Percentiles rank a stretch among this genome's conserved stretches.
These are phyloP conservation scores for Alisma plantagoaquatica DNA, from an alignment of 106 monocot genomes.

Conservation along the genomic window DNA sequence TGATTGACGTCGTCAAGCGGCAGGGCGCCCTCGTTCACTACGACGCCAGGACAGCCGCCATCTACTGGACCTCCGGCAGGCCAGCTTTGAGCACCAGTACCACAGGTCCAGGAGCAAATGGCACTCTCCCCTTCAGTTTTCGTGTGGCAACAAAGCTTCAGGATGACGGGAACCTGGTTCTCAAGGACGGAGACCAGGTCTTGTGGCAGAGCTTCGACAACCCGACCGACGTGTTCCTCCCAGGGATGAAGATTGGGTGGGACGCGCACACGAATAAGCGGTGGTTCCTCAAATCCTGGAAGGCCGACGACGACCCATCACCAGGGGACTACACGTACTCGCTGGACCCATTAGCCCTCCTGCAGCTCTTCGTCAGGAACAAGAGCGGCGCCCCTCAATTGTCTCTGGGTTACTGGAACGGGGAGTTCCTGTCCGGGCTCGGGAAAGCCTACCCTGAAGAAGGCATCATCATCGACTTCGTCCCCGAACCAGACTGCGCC, in stretches of 20 bases:
- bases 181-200: neutral
- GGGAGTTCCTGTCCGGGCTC: slow-evolving; percentile 38
- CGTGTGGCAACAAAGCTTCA: slow-evolving; percentile 4
- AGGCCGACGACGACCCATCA: slow-evolving; percentile 29
- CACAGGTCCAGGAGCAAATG: neutral
- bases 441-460: slow-evolving; percentile 7
- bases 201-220: slow-evolving; percentile 51
- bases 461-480: too few relatives aligned
- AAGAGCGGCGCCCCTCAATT: slow-evolving; percentile 17
- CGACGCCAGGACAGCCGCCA: slow-evolving; percentile 8
- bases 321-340: slow-evolving; percentile 32
- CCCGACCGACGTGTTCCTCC: slow-evolving; percentile 42
- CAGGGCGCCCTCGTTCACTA: slow-evolving; percentile 11
- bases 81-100: slow-evolving; percentile 17
- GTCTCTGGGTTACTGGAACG: slow-evolving; percentile 66
- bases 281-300: slow-evolving; percentile 32
- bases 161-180: slow-evolving; percentile 30
- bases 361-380: slow-evolving; percentile 17
- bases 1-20: too few relatives aligned
- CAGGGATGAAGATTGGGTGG: slow-evolving; percentile 29
- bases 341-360: slow-evolving; percentile 7
- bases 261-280: slow-evolving; percentile 6
- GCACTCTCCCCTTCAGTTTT: too few relatives aligned
- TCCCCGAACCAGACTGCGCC: too few relatives aligned
- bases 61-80: slow-evolving; percentile 4